Percentiles rank a stretch among this genome's conserved stretches.
Conservation (phyloP, 2,329 filamentous ascomycete genomes). For the Exutisphaerella laricina region DNA sequence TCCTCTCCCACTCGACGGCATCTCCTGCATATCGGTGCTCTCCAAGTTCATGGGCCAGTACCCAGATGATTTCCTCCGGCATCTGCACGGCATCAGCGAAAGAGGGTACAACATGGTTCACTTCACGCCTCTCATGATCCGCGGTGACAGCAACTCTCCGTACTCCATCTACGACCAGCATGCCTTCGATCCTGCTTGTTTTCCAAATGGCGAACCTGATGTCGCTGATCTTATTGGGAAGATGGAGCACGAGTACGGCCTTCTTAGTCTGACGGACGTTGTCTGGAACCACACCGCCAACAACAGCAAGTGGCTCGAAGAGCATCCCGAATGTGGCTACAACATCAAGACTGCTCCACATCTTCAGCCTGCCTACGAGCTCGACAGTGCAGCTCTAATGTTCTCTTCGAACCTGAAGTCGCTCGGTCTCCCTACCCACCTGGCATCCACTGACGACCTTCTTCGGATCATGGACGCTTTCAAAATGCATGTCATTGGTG, state of each 20-base stretch:
- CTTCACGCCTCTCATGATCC: conserved; percentile 87
- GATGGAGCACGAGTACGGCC: conserved; percentile 76
- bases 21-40: conserved; percentile 88
- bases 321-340: conserved; percentile 94
- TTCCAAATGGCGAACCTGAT: conserved; percentile 80
- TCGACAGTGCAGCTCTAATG: conserved; percentile 68
- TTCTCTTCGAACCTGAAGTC: conserved; percentile 58
- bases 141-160: conserved; percentile 87
- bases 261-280: conserved; percentile 88
- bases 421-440: conserved; percentile 68
- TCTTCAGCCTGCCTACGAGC: conserved; percentile 60
- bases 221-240: conserved; percentile 68
- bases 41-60: conserved; percentile 98
- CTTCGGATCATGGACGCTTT: conserved; percentile 75
- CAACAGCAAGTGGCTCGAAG: conserved; percentile 89
- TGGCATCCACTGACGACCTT: conserved; percentile 67
- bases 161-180: conserved; percentile 96
- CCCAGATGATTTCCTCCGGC: conserved; percentile 81
- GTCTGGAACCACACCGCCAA: conserved; percentile 97
- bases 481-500: conserved; percentile 71
- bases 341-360: conserved; percentile 84
- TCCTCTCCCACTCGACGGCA: conserved; percentile 72
- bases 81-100: conserved; percentile 79
- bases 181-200: conserved; percentile 72
- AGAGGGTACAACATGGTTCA: conserved; percentile 99